Evolutionary conservation across 2,329 filamentous ascomycete species (phyloP), one percentile per base, ranked within the genome.

Genomic region (Trichoderma afroharzianum): DNA sequence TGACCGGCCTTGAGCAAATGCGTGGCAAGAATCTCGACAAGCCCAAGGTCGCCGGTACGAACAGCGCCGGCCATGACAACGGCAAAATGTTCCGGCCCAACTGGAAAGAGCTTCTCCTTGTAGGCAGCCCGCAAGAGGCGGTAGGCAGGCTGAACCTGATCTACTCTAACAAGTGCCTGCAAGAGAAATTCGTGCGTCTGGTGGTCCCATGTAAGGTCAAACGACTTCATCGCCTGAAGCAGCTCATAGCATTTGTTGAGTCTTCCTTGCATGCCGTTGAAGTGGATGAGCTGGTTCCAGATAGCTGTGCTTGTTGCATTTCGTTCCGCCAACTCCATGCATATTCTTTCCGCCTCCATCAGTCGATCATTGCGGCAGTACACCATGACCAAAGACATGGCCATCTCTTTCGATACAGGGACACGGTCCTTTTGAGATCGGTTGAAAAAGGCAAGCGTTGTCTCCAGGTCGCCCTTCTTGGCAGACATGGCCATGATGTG

Each of bases 201-300:
- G 7, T 81, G 76, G 73, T 88, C 80, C 81, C 86, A 88, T 11
- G 82, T 77, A 14, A 90, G 76, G 0, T 80, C 76, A 50, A 81
- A 78, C 14, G 82, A 78, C 26, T 82, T 83, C 88, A 90, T 90
- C 43, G 77, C 73, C 43, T 81, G 79, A 26, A 89, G 80, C 7
- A 88, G 71, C 5, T 80, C 82, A 75, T 88, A 85, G 68, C 88
- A 82, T 62, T 81, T 81, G n/a, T 77, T 78, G 7, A 89, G 78
- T 67, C 86, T 83, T 70, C 91, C 87, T 7, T 87, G 85, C 70
- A 88, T 82, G 7, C 92, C 93, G 78, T 94, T 87, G 72, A 91
- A 88, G 70, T 87, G 85, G 5, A 98, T 83, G 36, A 98, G 82
- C 68, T 89, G 85, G 77, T 98, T 97, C 93, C 93, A 98, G 77